Base-by-base conservation (phyloP, 345 rosid species). In the Arabidopsis thaliana region DNA sequence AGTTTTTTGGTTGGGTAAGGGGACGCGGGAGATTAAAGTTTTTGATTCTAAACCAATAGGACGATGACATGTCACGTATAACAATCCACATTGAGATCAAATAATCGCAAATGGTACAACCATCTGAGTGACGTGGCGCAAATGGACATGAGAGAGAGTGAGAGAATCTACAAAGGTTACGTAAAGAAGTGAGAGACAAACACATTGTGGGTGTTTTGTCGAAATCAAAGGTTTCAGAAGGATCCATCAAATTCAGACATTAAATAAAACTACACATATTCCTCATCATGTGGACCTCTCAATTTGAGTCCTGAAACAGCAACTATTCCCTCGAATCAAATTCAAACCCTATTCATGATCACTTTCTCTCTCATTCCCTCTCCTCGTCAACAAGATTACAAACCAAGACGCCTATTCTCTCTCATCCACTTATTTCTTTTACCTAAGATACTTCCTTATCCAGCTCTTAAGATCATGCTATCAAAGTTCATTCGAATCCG, bases 241-340 rank as follows among this genome's bases (percentile, higher is more conserved):
- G 42, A 76, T 76, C 57, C 69, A 69, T 69, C 75, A 32, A 67
- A 67, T 59, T 75, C 78, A 66, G 51, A 50, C 79, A 59, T 32
- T 67, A 20, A 41, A 67, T 67, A 14, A 12, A 68, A 76, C 69
- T 60, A 68, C 49, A 66, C 30, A 44, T 16, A 69, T 61, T 76
- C 74, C 51, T 67, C 70, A 44, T 61, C 63, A 76, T 52, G 74
- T 76, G 79, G 79, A 69, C 79, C 79, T 61, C 64, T 60, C 25
- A 52, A 14, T 52, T 33, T 34, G 65, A 69, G 79, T 69, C 58
- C 79, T 76, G 79, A 76, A 52, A 76, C 75, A 76, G 59, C 69
- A 76, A 76, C 70, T 76, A 51, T 69, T 60, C 74, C 5, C 34
- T 76, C 65, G 59, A 69, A 69, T 61, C 65, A 50, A 38, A 20